Conservation (phyloP, 2,329 filamentous ascomycete genomes). For the Xylariaceae sp. region DNA sequence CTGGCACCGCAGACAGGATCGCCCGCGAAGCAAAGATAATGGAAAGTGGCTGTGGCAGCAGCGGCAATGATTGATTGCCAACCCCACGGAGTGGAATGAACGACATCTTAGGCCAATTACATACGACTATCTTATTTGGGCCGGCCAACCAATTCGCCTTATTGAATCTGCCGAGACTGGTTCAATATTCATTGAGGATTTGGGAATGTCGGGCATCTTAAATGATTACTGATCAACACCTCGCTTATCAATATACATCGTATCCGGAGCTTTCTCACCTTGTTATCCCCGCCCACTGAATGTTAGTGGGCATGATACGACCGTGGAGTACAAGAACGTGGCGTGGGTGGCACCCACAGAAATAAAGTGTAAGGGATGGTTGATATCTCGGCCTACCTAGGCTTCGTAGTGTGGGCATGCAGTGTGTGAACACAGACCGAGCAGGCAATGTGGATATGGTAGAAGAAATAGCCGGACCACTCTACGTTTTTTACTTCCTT, state of each 20-base stretch:
- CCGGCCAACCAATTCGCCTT: neutral
- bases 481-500: slow-evolving; percentile 6
- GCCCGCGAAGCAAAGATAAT: slow-evolving; percentile 18
- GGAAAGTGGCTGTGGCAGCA: neutral
- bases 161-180: neutral
- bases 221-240: slow-evolving; percentile 26
- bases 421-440: neutral
- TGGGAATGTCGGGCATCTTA: neutral
- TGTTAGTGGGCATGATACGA: neutral
- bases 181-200: neutral
- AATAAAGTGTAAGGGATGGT: neutral
- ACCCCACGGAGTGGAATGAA: neutral
- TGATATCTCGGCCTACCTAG: neutral
- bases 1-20: slow-evolving; percentile 23
- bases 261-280: slow-evolving; percentile 1
- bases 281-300: slow-evolving; percentile 7
- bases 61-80: neutral
- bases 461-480: neutral
- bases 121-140: neutral
- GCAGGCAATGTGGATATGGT: slow-evolving; percentile 2
- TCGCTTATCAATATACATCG: neutral
- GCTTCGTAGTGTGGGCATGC: slow-evolving; percentile 1
- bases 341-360: neutral
- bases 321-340: slow-evolving; percentile 1
- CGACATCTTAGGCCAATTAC: neutral